phyloP scores from a whole-genome alignment of 306 rosid species.

The Argentina anserina region DNA sequence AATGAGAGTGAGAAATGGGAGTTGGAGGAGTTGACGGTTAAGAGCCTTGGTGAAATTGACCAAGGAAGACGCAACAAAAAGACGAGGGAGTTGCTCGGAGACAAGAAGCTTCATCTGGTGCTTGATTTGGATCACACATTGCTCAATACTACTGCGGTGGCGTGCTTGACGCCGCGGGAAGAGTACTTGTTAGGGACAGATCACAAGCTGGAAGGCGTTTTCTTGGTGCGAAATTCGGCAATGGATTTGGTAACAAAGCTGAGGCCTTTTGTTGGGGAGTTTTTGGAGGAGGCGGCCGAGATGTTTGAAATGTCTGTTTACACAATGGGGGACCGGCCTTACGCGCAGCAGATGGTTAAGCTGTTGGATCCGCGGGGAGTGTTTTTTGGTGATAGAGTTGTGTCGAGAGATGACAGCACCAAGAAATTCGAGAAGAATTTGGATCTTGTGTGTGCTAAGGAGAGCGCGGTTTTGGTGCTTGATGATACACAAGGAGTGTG shows the following conservation, averaged over 20 bases:
- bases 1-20: constrained; percentile 4
- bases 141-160: constrained; percentile 50
- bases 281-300: constrained; percentile 68
- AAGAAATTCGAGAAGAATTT: constrained; percentile 78
- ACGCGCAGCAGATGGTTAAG: constrained; percentile 82
- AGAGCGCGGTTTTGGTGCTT: constrained; percentile 77
- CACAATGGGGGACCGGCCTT: constrained; percentile 84
- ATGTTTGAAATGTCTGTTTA: constrained; percentile 83
- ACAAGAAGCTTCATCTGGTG: constrained; percentile 64
- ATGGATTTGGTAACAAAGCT: constrained; percentile 88
- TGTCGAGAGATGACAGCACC: constrained; percentile 88
- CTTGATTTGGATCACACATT: constrained; percentile 93
- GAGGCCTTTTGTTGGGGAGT: constrained; percentile 75
- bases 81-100: constrained; percentile 45
- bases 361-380: constrained; percentile 62
- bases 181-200: neutral
- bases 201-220: neutral
- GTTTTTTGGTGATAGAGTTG: constrained; percentile 64
- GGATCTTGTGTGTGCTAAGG: constrained; percentile 77
- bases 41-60: constrained; percentile 49
- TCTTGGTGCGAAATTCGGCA: neutral
- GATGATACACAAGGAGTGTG: constrained; percentile 94
- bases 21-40: constrained; percentile 69
- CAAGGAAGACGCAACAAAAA: constrained; percentile 45
- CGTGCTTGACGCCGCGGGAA: neutral